Conservation (phyloP, 441 rosid species). For the Syzygium syzygioides region DNA sequence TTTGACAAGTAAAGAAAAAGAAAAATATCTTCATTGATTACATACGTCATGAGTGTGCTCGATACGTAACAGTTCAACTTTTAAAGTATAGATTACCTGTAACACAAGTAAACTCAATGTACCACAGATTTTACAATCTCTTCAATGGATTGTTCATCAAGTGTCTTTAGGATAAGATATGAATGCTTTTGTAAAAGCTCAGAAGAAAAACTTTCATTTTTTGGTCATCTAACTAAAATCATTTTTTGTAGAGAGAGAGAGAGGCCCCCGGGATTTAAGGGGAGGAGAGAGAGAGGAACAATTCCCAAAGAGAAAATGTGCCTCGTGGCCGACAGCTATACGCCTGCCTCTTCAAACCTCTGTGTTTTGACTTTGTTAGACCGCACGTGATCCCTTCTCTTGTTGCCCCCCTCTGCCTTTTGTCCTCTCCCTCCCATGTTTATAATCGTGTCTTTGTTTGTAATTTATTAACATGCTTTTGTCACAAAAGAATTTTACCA, state of each 20-base stretch:
- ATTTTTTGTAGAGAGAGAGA: background rate
- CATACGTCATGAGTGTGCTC: background rate
- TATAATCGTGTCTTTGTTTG: background rate
- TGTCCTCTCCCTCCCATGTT: background rate
- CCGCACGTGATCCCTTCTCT: background rate
- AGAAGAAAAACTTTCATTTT: background rate
- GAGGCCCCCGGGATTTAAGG: background rate
- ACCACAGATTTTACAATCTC: background rate
- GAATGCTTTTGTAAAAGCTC: background rate
- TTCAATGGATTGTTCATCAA: background rate
- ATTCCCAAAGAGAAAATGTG: background rate
- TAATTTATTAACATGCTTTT: background rate
- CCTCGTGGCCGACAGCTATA: background rate
- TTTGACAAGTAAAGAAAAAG: background rate
- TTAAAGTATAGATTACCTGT: background rate
- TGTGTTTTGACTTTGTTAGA: background rate
- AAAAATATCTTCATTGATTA: background rate
- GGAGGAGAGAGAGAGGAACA: background rate
- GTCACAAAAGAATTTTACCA: background rate
- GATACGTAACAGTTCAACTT: background rate
- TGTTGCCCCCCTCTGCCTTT: background rate
- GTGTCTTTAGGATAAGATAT: background rate
- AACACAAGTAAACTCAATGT: background rate
- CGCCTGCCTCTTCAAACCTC: background rate
- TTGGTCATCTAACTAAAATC: background rate